phyloP scores from a whole-genome alignment of 176 grass and related monocot genomes.

The Oryza meridionalis region DNA sequence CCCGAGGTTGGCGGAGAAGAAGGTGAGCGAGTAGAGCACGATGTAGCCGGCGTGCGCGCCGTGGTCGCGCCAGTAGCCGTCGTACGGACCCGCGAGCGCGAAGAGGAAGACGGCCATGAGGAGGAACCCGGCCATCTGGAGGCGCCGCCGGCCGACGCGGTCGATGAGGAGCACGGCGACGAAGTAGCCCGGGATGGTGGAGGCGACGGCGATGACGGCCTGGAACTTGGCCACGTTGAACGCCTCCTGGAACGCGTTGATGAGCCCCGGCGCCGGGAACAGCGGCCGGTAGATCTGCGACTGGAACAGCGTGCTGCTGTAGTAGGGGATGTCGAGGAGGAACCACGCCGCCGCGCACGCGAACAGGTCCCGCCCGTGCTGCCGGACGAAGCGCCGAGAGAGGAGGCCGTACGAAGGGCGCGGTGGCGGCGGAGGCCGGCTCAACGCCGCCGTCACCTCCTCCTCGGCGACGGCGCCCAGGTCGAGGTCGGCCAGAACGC shows the following conservation, averaged over 20 bases:
- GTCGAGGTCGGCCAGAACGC: constrained; percentile 37
- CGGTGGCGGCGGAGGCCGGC: neutral
- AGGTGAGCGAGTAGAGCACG: constrained; percentile 66
- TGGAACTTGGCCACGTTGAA: constrained; percentile 61
- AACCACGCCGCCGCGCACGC: constrained; percentile 49
- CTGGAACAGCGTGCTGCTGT: constrained; percentile 59
- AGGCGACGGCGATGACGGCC: constrained; percentile 55
- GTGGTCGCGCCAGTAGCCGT: constrained; percentile 55
- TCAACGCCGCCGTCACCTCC: constrained; percentile 32
- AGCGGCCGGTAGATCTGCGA: constrained; percentile 45
- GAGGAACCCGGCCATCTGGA: constrained; percentile 64
- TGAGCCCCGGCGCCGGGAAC: constrained; percentile 12
- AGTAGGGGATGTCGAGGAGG: constrained; percentile 54
- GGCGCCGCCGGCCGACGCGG: constrained; percentile 39
- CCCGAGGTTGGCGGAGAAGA: constrained; percentile 77
- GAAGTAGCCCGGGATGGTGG: constrained; percentile 65
- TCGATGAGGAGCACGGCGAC: constrained; percentile 57
- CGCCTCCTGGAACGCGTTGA: constrained; percentile 59
- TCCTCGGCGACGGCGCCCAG: constrained; percentile 24
- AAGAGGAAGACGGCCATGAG: constrained; percentile 70
- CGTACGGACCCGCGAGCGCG: constrained; percentile 55
- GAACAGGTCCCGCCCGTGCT: constrained; percentile 39
- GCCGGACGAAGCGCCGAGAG: constrained; percentile 27
- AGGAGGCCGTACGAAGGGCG: constrained; percentile 11
- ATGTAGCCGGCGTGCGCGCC: constrained; percentile 41